Evolutionary conservation across 495 filamentous ascomycete species (phyloP).

Genomic region (Penicillium roqueforti): DNA sequence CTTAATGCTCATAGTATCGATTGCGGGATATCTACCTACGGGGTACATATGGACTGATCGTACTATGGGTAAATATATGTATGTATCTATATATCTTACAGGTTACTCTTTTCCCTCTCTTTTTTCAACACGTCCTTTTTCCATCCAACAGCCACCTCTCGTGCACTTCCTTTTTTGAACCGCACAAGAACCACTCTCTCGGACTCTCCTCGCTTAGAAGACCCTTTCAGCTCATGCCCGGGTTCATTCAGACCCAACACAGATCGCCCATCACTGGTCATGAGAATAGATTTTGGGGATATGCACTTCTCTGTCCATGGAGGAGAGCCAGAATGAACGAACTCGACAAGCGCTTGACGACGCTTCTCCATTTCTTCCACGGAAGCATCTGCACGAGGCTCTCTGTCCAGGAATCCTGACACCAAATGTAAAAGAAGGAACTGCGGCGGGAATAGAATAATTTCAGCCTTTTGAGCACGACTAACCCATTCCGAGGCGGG

Average conservation of each 20-base stretch:
- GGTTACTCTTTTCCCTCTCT: constrained; percentile 25
- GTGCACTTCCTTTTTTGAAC: constrained; percentile 55
- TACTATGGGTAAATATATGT: neutral
- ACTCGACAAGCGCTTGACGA: constrained; percentile 53
- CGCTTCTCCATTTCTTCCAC: constrained; percentile 43
- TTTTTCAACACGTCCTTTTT: constrained; percentile 46
- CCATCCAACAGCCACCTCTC: constrained; percentile 50
- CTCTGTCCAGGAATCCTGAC: constrained; percentile 53
- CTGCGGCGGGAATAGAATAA: constrained; percentile 89
- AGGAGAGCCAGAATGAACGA: constrained; percentile 52
- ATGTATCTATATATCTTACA: constrained; percentile 22
- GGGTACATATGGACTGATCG: too few relatives aligned
- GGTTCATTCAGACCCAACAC: constrained; percentile 68
- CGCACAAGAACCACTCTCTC: constrained; percentile 70
- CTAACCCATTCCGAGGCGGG: constrained; percentile 63
- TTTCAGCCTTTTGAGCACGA: constrained; percentile 54
- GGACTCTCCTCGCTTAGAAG: constrained; percentile 59
- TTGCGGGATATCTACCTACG: neutral
- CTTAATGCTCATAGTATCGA: neutral
- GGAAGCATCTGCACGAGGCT: constrained; percentile 28
- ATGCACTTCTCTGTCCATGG: constrained; percentile 79
- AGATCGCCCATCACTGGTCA: constrained; percentile 52
- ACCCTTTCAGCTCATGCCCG: constrained; percentile 63
- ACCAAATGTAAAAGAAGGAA: constrained; percentile 70
- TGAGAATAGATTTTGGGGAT: constrained; percentile 57